Percentiles rank a stretch among this genome's conserved stretches.
phyloP scores from a whole-genome alignment of 352 stramenopile species.

The Globisporangium abappressorium region DNA sequence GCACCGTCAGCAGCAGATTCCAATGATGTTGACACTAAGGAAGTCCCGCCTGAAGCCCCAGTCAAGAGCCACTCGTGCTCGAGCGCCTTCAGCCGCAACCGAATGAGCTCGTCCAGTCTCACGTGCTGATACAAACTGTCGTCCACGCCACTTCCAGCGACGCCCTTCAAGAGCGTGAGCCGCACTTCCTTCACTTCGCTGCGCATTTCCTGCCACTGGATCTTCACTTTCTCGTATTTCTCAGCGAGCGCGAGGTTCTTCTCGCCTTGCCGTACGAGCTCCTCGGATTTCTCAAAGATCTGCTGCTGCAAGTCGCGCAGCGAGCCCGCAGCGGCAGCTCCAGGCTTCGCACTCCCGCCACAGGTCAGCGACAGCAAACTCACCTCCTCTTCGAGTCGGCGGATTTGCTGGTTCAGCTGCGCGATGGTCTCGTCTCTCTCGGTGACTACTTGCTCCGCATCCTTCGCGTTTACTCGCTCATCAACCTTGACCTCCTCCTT shows the following conservation, averaged over 20 bases:
- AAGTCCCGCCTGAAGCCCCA: slow-evolving; percentile 6
- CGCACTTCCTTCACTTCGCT: slow-evolving; percentile 56
- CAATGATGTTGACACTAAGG: neutral
- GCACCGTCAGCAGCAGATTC: neutral
- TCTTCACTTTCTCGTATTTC: slow-evolving; percentile 41
- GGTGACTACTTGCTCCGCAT: slow-evolving; percentile 34
- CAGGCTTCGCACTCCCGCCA: slow-evolving; percentile 13
- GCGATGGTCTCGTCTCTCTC: slow-evolving; percentile 35
- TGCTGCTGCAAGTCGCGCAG: slow-evolving; percentile 63
- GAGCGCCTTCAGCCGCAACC: slow-evolving; percentile 56
- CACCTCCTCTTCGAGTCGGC: slow-evolving; percentile 52
- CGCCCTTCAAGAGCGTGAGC: slow-evolving; percentile 45
- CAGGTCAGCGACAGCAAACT: slow-evolving; percentile 36
- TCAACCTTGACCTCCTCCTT: neutral
- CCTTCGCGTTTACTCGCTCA: neutral
- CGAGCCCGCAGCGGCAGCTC: slow-evolving; percentile 24
- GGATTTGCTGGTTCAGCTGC: slow-evolving; percentile 32
- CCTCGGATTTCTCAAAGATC: slow-evolving; percentile 67
- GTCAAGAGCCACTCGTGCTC: slow-evolving; percentile 62
- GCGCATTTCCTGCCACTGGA: slow-evolving; percentile 39
- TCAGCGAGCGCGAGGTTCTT: slow-evolving; percentile 53
- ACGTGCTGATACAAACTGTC: slow-evolving; percentile 69
- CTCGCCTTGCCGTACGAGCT: slow-evolving; percentile 73
- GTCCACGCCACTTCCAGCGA: slow-evolving; percentile 49
- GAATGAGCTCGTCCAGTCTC: slow-evolving; percentile 64